These are phyloP conservation scores for Ganoderma multipileum DNA, from an alignment of 1,284 basidiomycete species.

Conservation along the genomic window DNA sequence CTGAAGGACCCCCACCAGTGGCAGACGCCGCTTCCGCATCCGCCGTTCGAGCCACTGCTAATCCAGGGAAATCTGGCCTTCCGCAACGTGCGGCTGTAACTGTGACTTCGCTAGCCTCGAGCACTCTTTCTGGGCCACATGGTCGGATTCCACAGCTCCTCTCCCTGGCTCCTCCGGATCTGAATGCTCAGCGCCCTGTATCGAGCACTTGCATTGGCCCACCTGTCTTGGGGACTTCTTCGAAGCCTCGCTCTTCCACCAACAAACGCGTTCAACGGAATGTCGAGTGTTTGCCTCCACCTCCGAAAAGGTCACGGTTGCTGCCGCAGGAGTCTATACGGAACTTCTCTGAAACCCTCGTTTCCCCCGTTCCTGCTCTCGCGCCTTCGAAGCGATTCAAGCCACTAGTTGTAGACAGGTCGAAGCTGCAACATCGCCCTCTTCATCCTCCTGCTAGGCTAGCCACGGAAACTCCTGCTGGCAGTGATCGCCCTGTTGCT, in stretches of 20 bases:
- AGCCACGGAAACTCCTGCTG: not conserved
- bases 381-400: conserved; percentile 43
- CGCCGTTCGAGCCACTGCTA: rapidly evolving
- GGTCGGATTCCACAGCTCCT: not conserved
- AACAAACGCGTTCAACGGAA: not conserved
- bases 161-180: not conserved
- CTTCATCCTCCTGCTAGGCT: not conserved
- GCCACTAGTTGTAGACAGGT: conserved; percentile 40
- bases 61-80: not conserved
- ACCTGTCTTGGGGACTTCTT: not conserved
- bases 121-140: not conserved
- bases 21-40: not conserved
- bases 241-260: not conserved
- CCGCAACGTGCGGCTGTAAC: not conserved
- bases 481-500: not conserved
- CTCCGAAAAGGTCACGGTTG: conserved; percentile 19
- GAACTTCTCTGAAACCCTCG: not conserved
- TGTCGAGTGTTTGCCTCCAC: conserved; percentile 6
- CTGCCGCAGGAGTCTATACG: not conserved
- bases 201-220: not conserved
- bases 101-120: not conserved
- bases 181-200: not conserved
- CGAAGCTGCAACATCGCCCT: not conserved
- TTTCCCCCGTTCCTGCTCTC: not conserved
- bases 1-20: not conserved